A percentile compares a stretch with the other conserved stretches of the same genome.
Evolutionary conservation across 169 alveolate species (phyloP).

Genomic region (Plasmodium sp.): DNA sequence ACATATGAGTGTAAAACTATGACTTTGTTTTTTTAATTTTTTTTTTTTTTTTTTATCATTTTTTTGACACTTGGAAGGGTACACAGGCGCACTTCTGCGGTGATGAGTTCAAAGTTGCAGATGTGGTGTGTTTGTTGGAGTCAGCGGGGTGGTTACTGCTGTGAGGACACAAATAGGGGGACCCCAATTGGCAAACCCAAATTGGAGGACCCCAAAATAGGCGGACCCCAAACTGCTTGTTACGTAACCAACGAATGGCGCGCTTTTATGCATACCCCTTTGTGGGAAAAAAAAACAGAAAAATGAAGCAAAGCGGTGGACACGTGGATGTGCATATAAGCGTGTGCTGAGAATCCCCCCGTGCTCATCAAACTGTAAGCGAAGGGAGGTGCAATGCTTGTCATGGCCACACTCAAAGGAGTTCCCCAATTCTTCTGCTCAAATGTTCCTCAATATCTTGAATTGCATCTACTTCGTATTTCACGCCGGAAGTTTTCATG

Average conservation of each 20-base stretch:
- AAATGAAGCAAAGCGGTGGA: background rate
- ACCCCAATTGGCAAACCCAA: background rate
- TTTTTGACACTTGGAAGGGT: background rate
- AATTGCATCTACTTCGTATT: constrained; percentile 70
- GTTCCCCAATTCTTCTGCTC: constrained; percentile 18
- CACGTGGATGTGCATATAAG: background rate
- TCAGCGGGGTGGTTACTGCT: background rate
- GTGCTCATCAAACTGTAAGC: background rate
- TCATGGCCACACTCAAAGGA: background rate
- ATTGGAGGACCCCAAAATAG: background rate
- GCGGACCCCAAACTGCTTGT: background rate
- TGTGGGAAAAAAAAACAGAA: background rate
- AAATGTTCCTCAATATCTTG: constrained; percentile 40
- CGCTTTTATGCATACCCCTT: background rate
- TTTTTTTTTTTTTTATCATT: constrained; percentile 3
- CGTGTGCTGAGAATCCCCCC: background rate
- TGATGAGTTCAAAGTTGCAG: background rate
- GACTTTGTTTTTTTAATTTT: background rate
- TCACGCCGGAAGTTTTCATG: constrained; percentile 57
- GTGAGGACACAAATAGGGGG: background rate
- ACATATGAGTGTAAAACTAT: background rate
- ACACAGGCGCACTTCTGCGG: background rate
- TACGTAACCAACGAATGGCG: background rate
- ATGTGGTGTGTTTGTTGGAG: background rate
- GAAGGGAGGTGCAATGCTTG: background rate